Evolutionary conservation across 2,329 filamentous ascomycete species (phyloP).

Genomic region (Fusarium sp.): DNA sequence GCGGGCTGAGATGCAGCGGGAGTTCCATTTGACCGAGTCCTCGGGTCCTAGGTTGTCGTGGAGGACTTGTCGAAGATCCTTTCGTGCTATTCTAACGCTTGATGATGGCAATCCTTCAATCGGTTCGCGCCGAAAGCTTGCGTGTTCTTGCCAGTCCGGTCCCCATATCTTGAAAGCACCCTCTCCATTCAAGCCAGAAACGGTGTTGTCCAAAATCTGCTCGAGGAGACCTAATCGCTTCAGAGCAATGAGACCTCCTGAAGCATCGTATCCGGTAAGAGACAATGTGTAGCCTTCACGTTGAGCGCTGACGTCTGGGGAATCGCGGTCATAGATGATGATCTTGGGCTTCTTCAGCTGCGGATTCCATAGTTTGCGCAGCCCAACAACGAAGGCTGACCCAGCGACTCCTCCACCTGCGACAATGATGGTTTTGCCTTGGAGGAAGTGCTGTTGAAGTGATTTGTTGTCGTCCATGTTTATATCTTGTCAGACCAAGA

Average conservation of each 20-base stretch:
- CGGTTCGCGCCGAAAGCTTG: constrained; percentile 52
- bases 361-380: constrained; percentile 57
- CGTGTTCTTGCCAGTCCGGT: constrained; percentile 52
- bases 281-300: constrained; percentile 58
- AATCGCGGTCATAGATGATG: constrained; percentile 59
- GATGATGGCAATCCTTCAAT: constrained; percentile 53
- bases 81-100: constrained; percentile 56
- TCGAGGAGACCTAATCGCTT: constrained; percentile 57
- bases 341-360: constrained; percentile 51
- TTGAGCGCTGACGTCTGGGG: constrained; percentile 45
- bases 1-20: constrained; percentile 44
- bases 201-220: constrained; percentile 47
- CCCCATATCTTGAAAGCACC: constrained; percentile 60
- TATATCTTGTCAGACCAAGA: background rate
- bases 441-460: constrained; percentile 51
- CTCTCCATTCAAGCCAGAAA: constrained; percentile 49
- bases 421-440: constrained; percentile 59
- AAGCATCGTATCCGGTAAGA: constrained; percentile 53
- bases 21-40: constrained; percentile 47
- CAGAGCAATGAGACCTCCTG: constrained; percentile 55
- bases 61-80: constrained; percentile 53
- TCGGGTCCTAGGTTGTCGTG: constrained; percentile 44
- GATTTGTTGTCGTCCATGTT: constrained; percentile 21
- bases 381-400: constrained; percentile 57
- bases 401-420: constrained; percentile 61